Percentiles rank a stretch among this genome's conserved stretches.
These are phyloP conservation scores for Amphichorda felina DNA, from an alignment of 2,329 filamentous ascomycete species.

Conservation along the genomic window DNA sequence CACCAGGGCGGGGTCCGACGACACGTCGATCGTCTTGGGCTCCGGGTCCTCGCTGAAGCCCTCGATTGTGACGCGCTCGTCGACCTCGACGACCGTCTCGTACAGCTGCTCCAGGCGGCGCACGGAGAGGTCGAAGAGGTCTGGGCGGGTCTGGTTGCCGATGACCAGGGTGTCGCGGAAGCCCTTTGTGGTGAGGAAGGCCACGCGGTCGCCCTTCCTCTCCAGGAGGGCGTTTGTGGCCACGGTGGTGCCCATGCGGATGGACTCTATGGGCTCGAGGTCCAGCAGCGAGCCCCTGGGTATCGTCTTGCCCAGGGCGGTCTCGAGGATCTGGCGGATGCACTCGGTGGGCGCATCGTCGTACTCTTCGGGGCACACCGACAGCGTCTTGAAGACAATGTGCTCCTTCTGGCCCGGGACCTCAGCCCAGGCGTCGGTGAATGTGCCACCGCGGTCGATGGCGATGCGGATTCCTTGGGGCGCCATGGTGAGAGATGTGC, in stretches of 20 bases:
- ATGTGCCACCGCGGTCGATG: conserved; percentile 74
- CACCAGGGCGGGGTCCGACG: conserved; percentile 42
- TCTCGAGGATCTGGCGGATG: conserved; percentile 38
- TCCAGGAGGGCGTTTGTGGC: conserved; percentile 69
- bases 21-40: conserved; percentile 26
- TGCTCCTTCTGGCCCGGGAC: conserved; percentile 5
- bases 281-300: conserved; percentile 21
- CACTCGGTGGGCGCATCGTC: conserved; percentile 63
- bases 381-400: conserved; percentile 55
- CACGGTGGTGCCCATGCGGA: conserved; percentile 52
- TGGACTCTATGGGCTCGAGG: conserved; percentile 35
- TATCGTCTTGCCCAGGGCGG: conserved; percentile 16
- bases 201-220: conserved; percentile 60
- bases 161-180: conserved; percentile 63
- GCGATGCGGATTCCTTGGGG: conserved; percentile 49
- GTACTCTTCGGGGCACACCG: conserved; percentile 61
- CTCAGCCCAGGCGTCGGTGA: conserved; percentile 49
- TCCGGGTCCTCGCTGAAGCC: conserved; percentile 62
- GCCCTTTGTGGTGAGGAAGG: conserved; percentile 58
- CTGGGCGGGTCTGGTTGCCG: conserved; percentile 60
- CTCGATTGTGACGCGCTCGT: conserved; percentile 62
- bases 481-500: too few relatives aligned
- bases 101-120: conserved; percentile 57
- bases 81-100: conserved; percentile 58
- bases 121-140: conserved; percentile 64